Conservation (phyloP, 192 early-diverging fungal genomes). For the Dissophora ornata region DNA sequence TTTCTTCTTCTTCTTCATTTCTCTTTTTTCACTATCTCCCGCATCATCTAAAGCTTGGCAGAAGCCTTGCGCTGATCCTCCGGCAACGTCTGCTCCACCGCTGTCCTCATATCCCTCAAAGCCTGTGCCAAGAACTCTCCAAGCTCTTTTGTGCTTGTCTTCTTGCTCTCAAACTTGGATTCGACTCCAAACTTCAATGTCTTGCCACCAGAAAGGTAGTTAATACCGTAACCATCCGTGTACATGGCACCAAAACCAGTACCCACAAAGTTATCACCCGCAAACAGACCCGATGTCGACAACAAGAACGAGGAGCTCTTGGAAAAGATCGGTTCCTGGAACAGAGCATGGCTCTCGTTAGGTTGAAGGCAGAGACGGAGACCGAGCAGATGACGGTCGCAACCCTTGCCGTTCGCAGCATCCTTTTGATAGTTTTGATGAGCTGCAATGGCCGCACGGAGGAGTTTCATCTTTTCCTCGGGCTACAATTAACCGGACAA, state of each 20-base stretch:
- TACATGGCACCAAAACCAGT: conserved; percentile 91
- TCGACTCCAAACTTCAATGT: conserved; percentile 86
- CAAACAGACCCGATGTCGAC: conserved; percentile 82
- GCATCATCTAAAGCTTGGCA: conserved; percentile 43
- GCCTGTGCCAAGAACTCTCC: conserved; percentile 37
- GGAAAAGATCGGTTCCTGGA: conserved; percentile 77
- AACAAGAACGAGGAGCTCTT: conserved; percentile 76
- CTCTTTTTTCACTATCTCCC: conserved; percentile 11
- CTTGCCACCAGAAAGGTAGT: conserved; percentile 78
- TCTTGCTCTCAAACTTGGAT: conserved; percentile 64
- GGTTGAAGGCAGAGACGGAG: conserved; percentile 67
- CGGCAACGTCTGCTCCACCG: conserved; percentile 37
- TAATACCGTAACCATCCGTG: conserved; percentile 88
- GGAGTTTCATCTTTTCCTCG: conserved; percentile 65
- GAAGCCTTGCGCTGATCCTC: conserved; percentile 41
- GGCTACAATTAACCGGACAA: conserved; percentile 26
- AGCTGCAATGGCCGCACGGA: conserved; percentile 71
- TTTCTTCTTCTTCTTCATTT: background rate
- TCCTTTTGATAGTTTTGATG: conserved; percentile 76
- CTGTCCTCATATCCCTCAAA: conserved; percentile 36
- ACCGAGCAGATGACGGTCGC: conserved; percentile 88
- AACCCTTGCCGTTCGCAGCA: conserved; percentile 81
- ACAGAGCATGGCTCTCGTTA: conserved; percentile 55
- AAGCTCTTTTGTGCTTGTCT: conserved; percentile 30
- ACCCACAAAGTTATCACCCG: conserved; percentile 72